Base-by-base conservation (phyloP, 192 early-diverging fungal genomes). In the Coemansia sp. region DNA sequence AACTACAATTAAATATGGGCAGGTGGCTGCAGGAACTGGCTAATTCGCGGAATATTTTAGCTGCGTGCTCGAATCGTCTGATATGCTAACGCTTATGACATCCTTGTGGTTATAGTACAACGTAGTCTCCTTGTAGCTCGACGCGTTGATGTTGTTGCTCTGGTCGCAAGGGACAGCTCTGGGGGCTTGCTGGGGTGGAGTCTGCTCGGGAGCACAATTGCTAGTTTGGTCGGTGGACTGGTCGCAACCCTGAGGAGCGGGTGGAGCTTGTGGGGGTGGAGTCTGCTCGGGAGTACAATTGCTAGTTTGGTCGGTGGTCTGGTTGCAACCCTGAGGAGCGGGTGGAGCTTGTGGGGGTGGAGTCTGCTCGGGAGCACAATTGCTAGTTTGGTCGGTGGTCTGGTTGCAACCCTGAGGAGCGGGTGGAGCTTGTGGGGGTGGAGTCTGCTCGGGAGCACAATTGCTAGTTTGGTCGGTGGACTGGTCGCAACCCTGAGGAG, bases 51-150 rank as follows among this genome's bases (percentile, higher is more conserved):
- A 40, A 53, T 70, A 70, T 27, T 63, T 73, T 31, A 74, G 64
- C 24, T 60, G 41, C 10, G 68, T 70, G 64, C 57, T 81, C 35
- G 70, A 69, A 39, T 53, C 70, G 53, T 59, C 46, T 41, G 67
- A 64, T 8, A 61, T 48, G 57, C 36, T 73, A 21, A 19, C 42
- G 3, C 60, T 24, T 36, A 62, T 61, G 62, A 45, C 74, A 13
- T 63, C 62, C 74, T 81, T 81, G 45, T 62, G 56, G 64, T 76
- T 72, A 14, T 70, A 42, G 44, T 76, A 81, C 17, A 81, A 21
- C 5, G 68, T 73, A 17, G 29, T 68, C 6, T 81, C 79, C 48
- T 59, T 62, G 56, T 42, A 62, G 39, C 61, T 67, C 21, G 73
- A 54, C n/a, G 37, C 29, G 6, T 45, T 59, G 29, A 59, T 21